Conservation (phyloP, 441 rosid genomes). For the Populus hybrid region DNA sequence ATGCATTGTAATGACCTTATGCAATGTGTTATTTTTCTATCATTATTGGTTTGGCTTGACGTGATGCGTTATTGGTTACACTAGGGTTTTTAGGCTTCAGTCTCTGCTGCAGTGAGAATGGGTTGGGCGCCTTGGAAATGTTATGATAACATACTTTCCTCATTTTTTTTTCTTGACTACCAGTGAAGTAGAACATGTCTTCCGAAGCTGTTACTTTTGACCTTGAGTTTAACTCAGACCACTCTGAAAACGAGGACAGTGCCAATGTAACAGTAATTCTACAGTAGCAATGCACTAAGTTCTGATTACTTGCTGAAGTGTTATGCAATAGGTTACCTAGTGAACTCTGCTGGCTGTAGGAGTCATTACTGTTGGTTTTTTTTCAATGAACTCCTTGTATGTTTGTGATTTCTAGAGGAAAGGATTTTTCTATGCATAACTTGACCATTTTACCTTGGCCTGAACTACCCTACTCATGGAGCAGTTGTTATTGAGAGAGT, state of each 20-base stretch:
- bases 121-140: neutral
- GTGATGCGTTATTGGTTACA: neutral
- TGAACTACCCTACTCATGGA: neutral
- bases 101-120: neutral
- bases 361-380: neutral
- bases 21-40: neutral
- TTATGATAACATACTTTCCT: neutral
- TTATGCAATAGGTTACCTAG: neutral
- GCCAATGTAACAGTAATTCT: neutral
- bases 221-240: neutral
- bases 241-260: no score
- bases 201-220: neutral
- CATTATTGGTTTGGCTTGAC: neutral
- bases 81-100: neutral
- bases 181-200: neutral
- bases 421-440: neutral
- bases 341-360: neutral
- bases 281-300: neutral
- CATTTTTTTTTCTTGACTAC: neutral
- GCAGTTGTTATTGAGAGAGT: neutral
- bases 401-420: neutral
- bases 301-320: neutral
- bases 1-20: neutral
- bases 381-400: neutral
- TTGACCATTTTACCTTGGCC: neutral